Conservation (phyloP, 2,329 filamentous ascomycete species). For the Penicillium sclerotigenum region DNA sequence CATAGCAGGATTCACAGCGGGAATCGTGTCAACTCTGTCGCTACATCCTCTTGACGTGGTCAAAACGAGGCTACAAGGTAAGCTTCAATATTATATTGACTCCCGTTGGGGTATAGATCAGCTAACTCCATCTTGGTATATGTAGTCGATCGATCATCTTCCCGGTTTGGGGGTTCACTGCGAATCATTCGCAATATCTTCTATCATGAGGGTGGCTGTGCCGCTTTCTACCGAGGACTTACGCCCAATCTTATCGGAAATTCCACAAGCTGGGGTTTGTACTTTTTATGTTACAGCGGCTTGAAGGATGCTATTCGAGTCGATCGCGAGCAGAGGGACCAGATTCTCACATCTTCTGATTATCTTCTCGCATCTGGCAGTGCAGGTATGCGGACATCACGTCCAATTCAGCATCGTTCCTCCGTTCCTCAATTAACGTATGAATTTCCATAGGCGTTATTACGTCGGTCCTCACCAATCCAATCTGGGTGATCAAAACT, state of each 20-base stretch:
- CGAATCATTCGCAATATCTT: conserved; percentile 53
- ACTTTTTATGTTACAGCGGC: conserved; percentile 74
- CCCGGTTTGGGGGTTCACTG: conserved; percentile 52
- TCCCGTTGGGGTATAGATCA: not conserved
- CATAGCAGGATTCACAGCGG: conserved; percentile 84
- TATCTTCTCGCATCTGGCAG: conserved; percentile 75
- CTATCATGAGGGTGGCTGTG: conserved; percentile 55
- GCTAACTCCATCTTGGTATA: not conserved
- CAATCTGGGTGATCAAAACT: conserved; percentile 97
- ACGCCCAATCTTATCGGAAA: conserved; percentile 90
- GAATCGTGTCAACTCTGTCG: conserved; percentile 77
- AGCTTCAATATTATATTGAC: conserved; percentile 17
- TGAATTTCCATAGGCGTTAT: conserved; percentile 54
- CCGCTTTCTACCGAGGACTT: conserved; percentile 81
- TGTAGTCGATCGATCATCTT: conserved; percentile 50
- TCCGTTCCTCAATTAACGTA: not conserved
- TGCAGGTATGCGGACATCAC: conserved; percentile 44
- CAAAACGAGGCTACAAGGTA: conserved; percentile 92
- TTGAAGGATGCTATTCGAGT: conserved; percentile 54
- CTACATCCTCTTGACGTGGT: conserved; percentile 93
- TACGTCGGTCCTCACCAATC: conserved; percentile 83
- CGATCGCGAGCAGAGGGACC: conserved; percentile 32
- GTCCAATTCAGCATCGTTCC: not conserved
- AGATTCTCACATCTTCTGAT: conserved; percentile 59
- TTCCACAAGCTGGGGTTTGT: conserved; percentile 83